Evolutionary conservation across 257 asterid genomes (phyloP), one percentile per base, ranked within the genome.

Genomic region (Petunia axillaris): DNA sequence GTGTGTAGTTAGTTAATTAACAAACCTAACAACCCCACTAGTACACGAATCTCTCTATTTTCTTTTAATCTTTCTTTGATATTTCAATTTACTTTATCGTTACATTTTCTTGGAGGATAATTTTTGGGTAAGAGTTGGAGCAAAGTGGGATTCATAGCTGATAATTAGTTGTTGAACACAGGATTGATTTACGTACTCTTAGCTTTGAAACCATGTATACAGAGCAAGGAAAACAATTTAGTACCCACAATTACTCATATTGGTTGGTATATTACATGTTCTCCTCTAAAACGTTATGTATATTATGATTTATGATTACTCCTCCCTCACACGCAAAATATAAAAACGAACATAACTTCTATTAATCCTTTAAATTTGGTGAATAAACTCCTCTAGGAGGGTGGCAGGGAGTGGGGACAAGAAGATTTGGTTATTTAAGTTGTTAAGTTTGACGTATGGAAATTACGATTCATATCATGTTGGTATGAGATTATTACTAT

Each of bases 121-220:
- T 25, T 25, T 25, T 25, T 25, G 25, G 25, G 25, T 25, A 25
- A 25, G 25, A 25, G 25, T 25, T 25, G 25, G 25, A 25, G 25
- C 25, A 25, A 25, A 25, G 25, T 0, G 25, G 25, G 25, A 25
- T 25, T 0, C 25, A 25, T 25, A 25, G 25, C 25, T 25, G 25
- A 25, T 25, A 25, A 25, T 25, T 25, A 25, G 25, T 25, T 25
- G 25, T 25, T 25, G 25, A 25, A 25, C 0, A 25, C 25, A 25
- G 25, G 25, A 25, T 25, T 25, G 25, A n/a, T 25, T 25, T 25
- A 25, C 25, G 25, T 80, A 79, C 59, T 80, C 92, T 87, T 89
- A 79, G 85, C 89, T 86, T 88, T 57, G 82, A 86, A 88, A 86
- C 91, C 77, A 85, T 75, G 64, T n/a, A 39, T 46, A 14, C 3